A percentile compares a stretch with the other conserved stretches of the same genome.
These are phyloP conservation scores for Calonectria crousiana DNA, from an alignment of 2,329 filamentous ascomycete species.

Conservation along the genomic window DNA sequence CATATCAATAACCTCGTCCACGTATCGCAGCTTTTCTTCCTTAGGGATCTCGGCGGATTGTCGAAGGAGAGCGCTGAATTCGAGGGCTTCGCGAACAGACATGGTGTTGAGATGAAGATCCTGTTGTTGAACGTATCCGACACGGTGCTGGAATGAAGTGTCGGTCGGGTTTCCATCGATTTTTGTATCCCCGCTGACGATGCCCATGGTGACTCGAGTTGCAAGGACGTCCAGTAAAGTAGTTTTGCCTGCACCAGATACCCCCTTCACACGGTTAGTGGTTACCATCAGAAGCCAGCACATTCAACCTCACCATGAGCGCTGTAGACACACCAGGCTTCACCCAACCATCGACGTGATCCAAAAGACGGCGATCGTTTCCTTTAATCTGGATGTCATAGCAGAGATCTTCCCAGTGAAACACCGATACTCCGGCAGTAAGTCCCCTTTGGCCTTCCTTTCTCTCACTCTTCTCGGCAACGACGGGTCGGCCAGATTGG, in stretches of 20 bases:
- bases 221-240: slow-evolving; percentile 81
- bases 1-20: slow-evolving; percentile 47
- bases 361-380: slow-evolving; percentile 73
- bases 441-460: slow-evolving; percentile 4
- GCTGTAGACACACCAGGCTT: slow-evolving; percentile 81
- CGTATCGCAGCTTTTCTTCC: slow-evolving; percentile 43
- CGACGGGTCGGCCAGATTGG: slow-evolving; percentile 44
- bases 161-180: slow-evolving; percentile 76
- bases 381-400: slow-evolving; percentile 74
- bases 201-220: slow-evolving; percentile 79
- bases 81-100: slow-evolving; percentile 64
- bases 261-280: slow-evolving; percentile 55
- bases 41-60: slow-evolving; percentile 69
- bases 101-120: slow-evolving; percentile 77
- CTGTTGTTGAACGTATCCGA: slow-evolving; percentile 79
- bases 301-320: slow-evolving; percentile 68
- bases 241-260: slow-evolving; percentile 81
- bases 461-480: slow-evolving; percentile 32
- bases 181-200: slow-evolving; percentile 77
- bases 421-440: slow-evolving; percentile 56
- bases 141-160: slow-evolving; percentile 74
- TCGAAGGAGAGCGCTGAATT: slow-evolving; percentile 75
- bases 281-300: background rate
- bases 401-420: slow-evolving; percentile 78
- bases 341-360: slow-evolving; percentile 82